These are phyloP conservation scores for Yarrowia hollandica DNA, from an alignment of 805 yeast genomes.

Conservation along the genomic window DNA sequence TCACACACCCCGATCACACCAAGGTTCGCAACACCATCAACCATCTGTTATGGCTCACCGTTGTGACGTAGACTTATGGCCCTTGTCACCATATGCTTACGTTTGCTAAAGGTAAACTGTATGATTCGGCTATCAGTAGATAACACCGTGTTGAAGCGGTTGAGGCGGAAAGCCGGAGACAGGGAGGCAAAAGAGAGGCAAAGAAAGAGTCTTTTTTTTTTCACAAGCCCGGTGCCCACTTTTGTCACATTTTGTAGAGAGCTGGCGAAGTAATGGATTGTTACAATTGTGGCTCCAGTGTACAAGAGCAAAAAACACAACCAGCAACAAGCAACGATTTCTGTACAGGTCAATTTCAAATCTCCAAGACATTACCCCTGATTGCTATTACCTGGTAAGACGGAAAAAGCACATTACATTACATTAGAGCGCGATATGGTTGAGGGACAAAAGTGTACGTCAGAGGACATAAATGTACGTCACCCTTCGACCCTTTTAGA, in stretches of 20 bases:
- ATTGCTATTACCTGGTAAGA: background rate
- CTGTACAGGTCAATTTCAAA: too few relatives aligned
- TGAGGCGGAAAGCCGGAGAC: background rate
- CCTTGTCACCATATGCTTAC: conserved; percentile 21
- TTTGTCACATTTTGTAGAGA: too few relatives aligned
- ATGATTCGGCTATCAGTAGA: conserved; percentile 12
- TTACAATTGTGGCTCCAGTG: too few relatives aligned
- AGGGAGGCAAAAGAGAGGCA: background rate
- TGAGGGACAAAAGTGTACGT: background rate
- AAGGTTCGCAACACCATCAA: background rate
- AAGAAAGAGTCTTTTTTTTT: background rate
- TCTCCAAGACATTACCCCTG: background rate
- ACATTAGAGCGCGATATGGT: background rate
- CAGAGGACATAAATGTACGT: conserved; percentile 9
- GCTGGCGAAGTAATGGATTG: too few relatives aligned
- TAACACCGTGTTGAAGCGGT: background rate
- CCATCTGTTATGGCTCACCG: background rate
- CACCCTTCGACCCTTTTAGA: too few relatives aligned
- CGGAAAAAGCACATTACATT: background rate
- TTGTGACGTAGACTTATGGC: background rate
- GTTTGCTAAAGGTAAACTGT: conserved; percentile 19
- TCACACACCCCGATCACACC: background rate
- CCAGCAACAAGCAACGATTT: too few relatives aligned
- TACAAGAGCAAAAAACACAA: too few relatives aligned
- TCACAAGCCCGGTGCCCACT: too few relatives aligned